Conservation (phyloP, 306 rosid genomes). For the Corylus americana region DNA sequence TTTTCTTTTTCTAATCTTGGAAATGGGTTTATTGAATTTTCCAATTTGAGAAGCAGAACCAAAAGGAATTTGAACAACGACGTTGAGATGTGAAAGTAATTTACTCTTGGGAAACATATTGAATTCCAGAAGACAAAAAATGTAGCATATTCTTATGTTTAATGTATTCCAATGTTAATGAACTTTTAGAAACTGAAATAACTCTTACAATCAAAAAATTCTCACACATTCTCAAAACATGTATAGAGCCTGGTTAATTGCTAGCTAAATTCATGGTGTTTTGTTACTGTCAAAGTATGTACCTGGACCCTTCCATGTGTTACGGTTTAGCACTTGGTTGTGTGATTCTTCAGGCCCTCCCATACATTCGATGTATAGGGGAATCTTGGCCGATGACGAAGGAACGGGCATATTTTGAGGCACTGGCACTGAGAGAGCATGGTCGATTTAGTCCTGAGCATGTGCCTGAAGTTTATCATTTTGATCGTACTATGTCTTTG, state of each 20-base stretch:
- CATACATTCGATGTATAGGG: constrained; percentile 81
- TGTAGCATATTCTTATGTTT: not conserved
- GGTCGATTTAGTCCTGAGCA: constrained; percentile 56
- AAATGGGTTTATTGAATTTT: not conserved
- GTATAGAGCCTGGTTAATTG: too few species aligned
- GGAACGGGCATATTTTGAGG: constrained; percentile 91
- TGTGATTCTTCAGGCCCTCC: constrained; percentile 59
- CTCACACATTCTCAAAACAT: not conserved
- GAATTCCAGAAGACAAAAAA: not conserved
- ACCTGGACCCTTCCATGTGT: not conserved
- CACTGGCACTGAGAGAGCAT: constrained; percentile 48
- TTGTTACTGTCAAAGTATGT: not conserved
- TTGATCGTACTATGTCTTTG: constrained; percentile 81
- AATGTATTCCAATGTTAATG: not conserved
- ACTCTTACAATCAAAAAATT: not conserved
- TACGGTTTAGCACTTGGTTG: not conserved
- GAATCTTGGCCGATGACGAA: constrained; percentile 96
- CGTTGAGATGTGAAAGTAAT: not conserved
- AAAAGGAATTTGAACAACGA: not conserved
- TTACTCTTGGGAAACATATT: not conserved
- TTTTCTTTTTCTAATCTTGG: not conserved
- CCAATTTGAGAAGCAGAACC: not conserved
- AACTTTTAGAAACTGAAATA: not conserved
- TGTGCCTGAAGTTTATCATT: constrained; percentile 82
- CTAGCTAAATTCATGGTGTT: not conserved